Evolutionary conservation across 768 basidiomycete species (phyloP), one percentile per base, ranked within the genome.

Genomic region (Collybia mongolica): DNA sequence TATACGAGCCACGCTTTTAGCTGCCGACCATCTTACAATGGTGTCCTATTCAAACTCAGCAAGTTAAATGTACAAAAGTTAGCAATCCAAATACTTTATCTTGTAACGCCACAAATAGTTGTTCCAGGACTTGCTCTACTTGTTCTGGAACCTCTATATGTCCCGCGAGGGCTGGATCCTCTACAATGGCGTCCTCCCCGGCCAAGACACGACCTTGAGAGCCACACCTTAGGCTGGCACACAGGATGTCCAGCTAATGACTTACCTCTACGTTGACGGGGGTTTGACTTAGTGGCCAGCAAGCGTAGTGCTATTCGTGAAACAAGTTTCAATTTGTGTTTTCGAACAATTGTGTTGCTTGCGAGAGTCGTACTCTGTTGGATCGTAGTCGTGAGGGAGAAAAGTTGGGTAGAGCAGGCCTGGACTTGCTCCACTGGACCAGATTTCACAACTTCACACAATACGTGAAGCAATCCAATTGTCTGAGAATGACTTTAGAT

Each of bases 1-100:
- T 39, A 98, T 80, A 6, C 94, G 83, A 6, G 94, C 90, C 7
- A 98, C 71, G 35, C 90, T 90, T 67, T 98, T 99, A 8, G 97
- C 90, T 4, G 93, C 83, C 12, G 96, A 93, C 82, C 92, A 98
- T 44, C 97, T 88, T 11, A 98, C 93, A 22, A 94, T 74, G 0
- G 96, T 98, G 60, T 97, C 95, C 95, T 98, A 18, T 18, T 39
- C 53, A 23, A 32, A 6, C 14, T 32, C 11, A 32, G 32, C 11
- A 14, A 9, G 11, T 32, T 14, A 32, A 32, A 9, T 11, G 39
- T 17, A 18, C 6, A 32, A 3, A 32, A 12, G 14, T 32, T 14
- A 32, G 26, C 26, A 14, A 39, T 50, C 17, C 26, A 2, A 6
- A 20, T 17, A 95, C 95, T 67, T 84, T 90, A 64, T 99, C 94